Evolutionary conservation across 164 flowering plant species (phyloP), one percentile per base, ranked within the genome.

Genomic region (Warburgia ugandensis): DNA sequence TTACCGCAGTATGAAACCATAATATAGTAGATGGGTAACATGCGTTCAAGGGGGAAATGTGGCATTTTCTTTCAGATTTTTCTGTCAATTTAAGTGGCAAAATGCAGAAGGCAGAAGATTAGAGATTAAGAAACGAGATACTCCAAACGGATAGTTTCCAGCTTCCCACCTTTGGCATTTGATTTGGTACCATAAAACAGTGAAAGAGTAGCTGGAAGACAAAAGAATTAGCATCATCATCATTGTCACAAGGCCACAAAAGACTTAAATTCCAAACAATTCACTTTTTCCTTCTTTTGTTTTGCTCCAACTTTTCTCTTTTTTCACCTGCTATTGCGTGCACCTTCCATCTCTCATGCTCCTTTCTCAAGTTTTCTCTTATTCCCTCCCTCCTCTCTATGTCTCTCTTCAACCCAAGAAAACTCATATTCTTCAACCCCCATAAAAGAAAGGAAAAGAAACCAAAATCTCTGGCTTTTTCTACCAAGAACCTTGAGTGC

Each of bases 311-410:
- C 55, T 43, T 67, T 54, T 58, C 74, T 72, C 59, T 68, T 73
- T 67, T 60, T 57, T 74, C 76, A 75, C 81, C 72, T 77, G 68
- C 66, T 58, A 68, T 76, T 77, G 78, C 78, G 72, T 74, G 74
- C 64, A 42, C 40, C 62, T 55, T 55, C 71, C 70, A 73, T 51
- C 74, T 54, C 70, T 64, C 61, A 60, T 64, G 56, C 78, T 70
- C 78, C 69, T 74, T 70, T 70, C 68, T 50, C 64, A 61, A 66
- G 65, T 60, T 58, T 68, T 48, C 70, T 59, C 52, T 33, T 59
- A 63, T 63, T 68, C 68, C 45, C n/a, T n/a, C 66, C 46, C 25
- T 38, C 40, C 30, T 42, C 22, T n/a, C n/a, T n/a, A n/a, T n/a
- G 47, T 55, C 55, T 54, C 61, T 70, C 74, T 70, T 48, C 55